Percentiles rank a stretch among this genome's conserved stretches.
Evolutionary conservation across 768 basidiomycete species (phyloP).

Genomic region (Agaricus subrufescens): DNA sequence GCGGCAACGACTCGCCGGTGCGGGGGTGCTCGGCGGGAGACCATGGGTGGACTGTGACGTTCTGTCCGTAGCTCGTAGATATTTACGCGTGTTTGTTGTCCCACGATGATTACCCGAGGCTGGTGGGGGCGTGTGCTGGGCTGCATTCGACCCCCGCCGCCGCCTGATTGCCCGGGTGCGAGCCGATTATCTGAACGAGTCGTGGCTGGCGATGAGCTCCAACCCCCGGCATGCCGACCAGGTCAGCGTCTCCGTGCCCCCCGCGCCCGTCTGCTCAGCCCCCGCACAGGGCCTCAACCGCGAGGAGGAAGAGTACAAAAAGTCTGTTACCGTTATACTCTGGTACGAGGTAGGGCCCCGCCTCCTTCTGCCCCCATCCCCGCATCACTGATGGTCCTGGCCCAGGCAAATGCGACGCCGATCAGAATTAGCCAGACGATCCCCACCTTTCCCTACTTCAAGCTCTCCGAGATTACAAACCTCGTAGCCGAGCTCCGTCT

Average conservation of each 20-base stretch:
- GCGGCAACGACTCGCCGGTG: slow-evolving; percentile 33
- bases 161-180: no score
- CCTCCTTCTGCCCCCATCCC: background rate
- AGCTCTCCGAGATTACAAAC: slow-evolving; percentile 46
- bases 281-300: slow-evolving; percentile 30
- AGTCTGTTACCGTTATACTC: slow-evolving; percentile 60
- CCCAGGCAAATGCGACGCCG: slow-evolving; percentile 47
- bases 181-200: no score
- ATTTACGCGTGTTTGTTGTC: no score
- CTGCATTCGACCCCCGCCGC: no score
- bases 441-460: slow-evolving; percentile 62
- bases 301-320: slow-evolving; percentile 39
- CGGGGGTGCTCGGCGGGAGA: slow-evolving; percentile 31
- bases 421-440: slow-evolving; percentile 54
- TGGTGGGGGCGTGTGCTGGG: no score
- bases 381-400: slow-evolving; percentile 7
- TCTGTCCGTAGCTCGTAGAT: slow-evolving; percentile 21
- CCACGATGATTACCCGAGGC: no score
- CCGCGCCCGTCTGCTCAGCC: background rate
- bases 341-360: slow-evolving; percentile 55
- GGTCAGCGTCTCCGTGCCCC: background rate
- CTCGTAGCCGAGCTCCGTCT: slow-evolving; percentile 55
- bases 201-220: background rate
- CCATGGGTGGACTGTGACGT: slow-evolving; percentile 29
- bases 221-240: background rate